Base-by-base conservation (phyloP, 306 rosid genomes). In the Rosa lucieae region DNA sequence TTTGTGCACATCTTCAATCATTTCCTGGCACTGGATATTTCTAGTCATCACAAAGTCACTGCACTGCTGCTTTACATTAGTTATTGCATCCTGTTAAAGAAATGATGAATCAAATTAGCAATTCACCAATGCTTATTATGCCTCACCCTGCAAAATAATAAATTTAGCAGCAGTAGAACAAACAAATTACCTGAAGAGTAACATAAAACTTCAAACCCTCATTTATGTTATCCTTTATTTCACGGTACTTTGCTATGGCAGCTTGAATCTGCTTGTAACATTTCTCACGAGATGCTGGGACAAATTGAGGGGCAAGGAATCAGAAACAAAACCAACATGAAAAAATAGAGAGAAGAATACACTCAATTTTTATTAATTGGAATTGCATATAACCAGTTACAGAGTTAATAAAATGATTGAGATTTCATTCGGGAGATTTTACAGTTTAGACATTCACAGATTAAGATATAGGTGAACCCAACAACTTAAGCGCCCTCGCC, bases 221-320 rank as follows among this genome's bases (percentile, higher is more conserved):
- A 53, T 91, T 95, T 82, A 93, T 86, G 86, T 93, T 92, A 75
- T 95, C 99, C 88, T 95, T 95, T 59, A 95, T 90, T 79, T 95
- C 99, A 42, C 90, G 91, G 80, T 81, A 95, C 83, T 92, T 95
- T 9, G 96, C 94, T 75, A 95, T 86, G 68, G 97, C 92, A 84
- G 96, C 96, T 86, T 95, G 97, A 87, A 95, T 91, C 86, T 95
- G 99, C 91, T 93, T 92, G 87, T 93, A 91, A 86, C 91, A 89
- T 82, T 89, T 95, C 88, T 91, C 97, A 61, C 97, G 97, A 14
- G 98, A 95, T 49, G 90, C 99, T 93, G 88, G 67, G 73, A 85
- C 71, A 82, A 51, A 48, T 67, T 69, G 73, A 73, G 62, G 77
- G 79, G 63, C 72, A 85, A 77, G 61, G 48, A 77, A 77, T 72